Percentiles rank a stretch among this genome's conserved stretches.
Evolutionary conservation across 139 green algal genomes (phyloP).

Genomic region (Tetraselmis striata): DNA sequence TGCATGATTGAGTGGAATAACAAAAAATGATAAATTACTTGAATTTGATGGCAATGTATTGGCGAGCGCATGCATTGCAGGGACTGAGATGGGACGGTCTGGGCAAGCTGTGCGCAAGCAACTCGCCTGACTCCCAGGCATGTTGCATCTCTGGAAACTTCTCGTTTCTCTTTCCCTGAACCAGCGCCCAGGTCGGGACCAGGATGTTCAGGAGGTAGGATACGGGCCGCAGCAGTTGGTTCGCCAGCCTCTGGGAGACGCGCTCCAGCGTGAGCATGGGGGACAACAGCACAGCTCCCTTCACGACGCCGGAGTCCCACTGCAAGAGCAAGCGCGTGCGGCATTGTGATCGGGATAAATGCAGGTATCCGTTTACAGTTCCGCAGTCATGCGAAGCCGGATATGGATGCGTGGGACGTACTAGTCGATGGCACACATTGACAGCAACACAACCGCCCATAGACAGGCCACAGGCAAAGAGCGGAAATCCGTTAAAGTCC

Average conservation of each 20-base stretch:
- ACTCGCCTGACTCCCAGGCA: constrained; percentile 24
- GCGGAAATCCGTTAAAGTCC: constrained; percentile 37
- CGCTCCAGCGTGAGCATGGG: constrained; percentile 66
- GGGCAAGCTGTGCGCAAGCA: too few relatives aligned
- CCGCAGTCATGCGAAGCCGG: too few relatives aligned
- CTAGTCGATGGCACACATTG: constrained; percentile 10
- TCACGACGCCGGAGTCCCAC: constrained; percentile 28
- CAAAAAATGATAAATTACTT: too few relatives aligned
- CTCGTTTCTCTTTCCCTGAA: constrained; percentile 32
- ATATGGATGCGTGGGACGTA: too few relatives aligned
- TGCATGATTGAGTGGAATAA: too few relatives aligned
- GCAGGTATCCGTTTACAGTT: too few relatives aligned
- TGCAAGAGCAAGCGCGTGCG: too few relatives aligned
- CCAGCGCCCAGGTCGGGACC: constrained; percentile 32
- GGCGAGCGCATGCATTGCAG: too few relatives aligned
- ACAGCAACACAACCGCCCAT: constrained; percentile 64
- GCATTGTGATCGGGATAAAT: too few relatives aligned
- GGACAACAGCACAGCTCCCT: constrained; percentile 47
- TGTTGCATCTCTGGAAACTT: constrained; percentile 47
- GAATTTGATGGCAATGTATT: too few relatives aligned
- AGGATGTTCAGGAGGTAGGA: constrained; percentile 28
- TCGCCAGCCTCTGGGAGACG: constrained; percentile 43
- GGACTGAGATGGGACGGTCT: too few relatives aligned
- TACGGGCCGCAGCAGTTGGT: constrained; percentile 45
- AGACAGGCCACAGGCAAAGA: constrained; percentile 51